Conservation (phyloP, 805 yeast species). For the Phaffomyces opuntiae region DNA sequence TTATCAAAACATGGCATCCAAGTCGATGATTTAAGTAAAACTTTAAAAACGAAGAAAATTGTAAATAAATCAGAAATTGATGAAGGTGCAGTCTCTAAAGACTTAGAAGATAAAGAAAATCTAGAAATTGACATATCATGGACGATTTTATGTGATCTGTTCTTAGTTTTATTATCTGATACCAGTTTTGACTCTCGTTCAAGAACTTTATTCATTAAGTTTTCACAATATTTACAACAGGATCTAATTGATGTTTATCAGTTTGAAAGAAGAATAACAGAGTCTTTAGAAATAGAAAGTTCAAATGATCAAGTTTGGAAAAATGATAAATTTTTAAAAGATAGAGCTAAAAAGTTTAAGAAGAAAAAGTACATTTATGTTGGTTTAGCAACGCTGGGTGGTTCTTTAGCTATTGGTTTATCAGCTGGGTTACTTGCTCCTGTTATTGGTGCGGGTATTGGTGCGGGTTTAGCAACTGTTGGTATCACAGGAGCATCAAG, state of each 20-base stretch:
- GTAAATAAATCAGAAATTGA: constrained; percentile 45
- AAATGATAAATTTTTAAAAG: constrained; percentile 59
- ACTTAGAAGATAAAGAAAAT: constrained; percentile 3
- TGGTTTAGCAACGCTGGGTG: constrained; percentile 94
- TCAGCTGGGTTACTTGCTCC: constrained; percentile 97
- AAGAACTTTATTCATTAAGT: constrained; percentile 62
- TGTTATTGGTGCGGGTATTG: constrained; percentile 96
- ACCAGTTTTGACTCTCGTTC: constrained; percentile 89
- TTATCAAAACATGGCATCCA: constrained; percentile 79
- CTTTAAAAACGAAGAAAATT: constrained; percentile 44
- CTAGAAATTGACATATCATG: constrained; percentile 76
- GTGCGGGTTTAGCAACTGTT: constrained; percentile 92
- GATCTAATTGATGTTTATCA: constrained; percentile 66
- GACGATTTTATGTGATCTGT: constrained; percentile 90
- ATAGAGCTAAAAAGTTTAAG: constrained; percentile 59
- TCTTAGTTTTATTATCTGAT: constrained; percentile 70
- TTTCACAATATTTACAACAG: constrained; percentile 58
- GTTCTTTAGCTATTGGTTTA: constrained; percentile 87
- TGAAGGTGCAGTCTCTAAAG: constrained; percentile 4
- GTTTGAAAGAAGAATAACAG: constrained; percentile 86
- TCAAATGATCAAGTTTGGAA: constrained; percentile 73
- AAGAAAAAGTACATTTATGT: constrained; percentile 73
- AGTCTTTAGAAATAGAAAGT: constrained; percentile 83
- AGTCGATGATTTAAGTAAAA: constrained; percentile 60
- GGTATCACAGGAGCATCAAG: constrained; percentile 94